Evolutionary conservation across 495 filamentous ascomycete species (phyloP).

Genomic region (Penicillium tannophilum): DNA sequence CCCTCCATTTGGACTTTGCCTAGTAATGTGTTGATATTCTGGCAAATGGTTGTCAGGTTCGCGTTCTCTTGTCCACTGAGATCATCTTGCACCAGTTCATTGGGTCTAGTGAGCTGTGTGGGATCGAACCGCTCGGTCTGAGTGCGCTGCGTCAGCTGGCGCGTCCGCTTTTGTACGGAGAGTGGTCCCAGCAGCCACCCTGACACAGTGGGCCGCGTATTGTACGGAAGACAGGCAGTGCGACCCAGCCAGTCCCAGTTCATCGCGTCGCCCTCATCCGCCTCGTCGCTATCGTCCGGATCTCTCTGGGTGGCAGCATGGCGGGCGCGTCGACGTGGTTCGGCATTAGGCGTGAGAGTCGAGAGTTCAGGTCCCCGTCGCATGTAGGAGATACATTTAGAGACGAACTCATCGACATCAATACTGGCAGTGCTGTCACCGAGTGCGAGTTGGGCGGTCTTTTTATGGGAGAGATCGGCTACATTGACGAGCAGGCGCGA

Average conservation of each 20-base stretch:
- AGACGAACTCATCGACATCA: slow-evolving; percentile 92
- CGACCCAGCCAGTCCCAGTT: slow-evolving; percentile 88
- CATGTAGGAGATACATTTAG: slow-evolving; percentile 91
- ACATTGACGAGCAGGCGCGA: slow-evolving; percentile 77
- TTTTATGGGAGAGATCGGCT: slow-evolving; percentile 76
- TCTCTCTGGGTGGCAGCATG: slow-evolving; percentile 36
- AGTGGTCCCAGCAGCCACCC: slow-evolving; percentile 89
- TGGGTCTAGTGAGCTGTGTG: slow-evolving; percentile 64
- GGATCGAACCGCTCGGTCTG: slow-evolving; percentile 64
- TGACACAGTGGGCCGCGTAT: slow-evolving; percentile 72
- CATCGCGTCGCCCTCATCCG: slow-evolving; percentile 68
- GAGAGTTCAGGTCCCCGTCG: slow-evolving; percentile 49
- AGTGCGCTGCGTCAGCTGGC: slow-evolving; percentile 66
- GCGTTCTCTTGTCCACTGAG: slow-evolving; percentile 71
- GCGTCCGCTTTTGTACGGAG: slow-evolving; percentile 79
- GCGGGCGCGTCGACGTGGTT: slow-evolving; percentile 34
- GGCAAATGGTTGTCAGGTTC: slow-evolving; percentile 71
- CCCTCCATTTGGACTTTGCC: slow-evolving; percentile 35
- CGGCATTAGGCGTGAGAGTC: slow-evolving; percentile 16
- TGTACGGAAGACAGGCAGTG: slow-evolving; percentile 69
- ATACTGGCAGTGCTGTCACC: slow-evolving; percentile 70
- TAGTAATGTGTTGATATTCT: slow-evolving; percentile 59
- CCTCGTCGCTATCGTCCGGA: slow-evolving; percentile 50
- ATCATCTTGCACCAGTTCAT: slow-evolving; percentile 71
- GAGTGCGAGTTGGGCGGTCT: slow-evolving; percentile 66